A percentile compares a stretch with the other conserved stretches of the same genome.
These are phyloP conservation scores for Avicennia marina DNA, from an alignment of 257 asterid species.

Conservation along the genomic window DNA sequence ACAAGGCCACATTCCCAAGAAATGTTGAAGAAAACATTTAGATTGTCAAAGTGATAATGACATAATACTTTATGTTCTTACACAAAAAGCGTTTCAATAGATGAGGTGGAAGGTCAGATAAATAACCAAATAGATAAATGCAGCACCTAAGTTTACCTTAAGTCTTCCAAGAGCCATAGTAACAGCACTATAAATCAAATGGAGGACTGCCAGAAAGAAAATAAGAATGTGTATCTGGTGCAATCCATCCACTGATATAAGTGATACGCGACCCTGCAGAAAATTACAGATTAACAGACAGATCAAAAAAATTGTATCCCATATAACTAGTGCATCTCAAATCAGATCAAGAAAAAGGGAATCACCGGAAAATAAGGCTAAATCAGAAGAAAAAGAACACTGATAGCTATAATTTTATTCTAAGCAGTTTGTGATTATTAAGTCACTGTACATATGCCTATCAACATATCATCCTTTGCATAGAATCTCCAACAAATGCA, in stretches of 20 bases:
- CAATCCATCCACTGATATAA: slow-evolving; percentile 67
- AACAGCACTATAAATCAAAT: slow-evolving; percentile 70
- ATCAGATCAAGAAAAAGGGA: no score
- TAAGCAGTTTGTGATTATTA: no score
- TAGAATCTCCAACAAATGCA: slow-evolving; percentile 3
- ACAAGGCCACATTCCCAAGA: no score
- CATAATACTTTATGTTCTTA: no score
- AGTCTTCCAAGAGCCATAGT: slow-evolving; percentile 91
- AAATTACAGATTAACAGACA: slow-evolving; percentile 12
- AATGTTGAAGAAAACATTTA: no score
- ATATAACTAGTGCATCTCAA: neutral
- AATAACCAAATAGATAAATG: neutral
- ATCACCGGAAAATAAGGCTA: no score
- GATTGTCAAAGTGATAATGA: no score
- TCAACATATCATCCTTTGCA: no score
- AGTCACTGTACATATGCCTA: no score
- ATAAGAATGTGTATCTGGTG: slow-evolving; percentile 93
- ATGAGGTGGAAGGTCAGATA: neutral
- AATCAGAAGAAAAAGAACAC: no score
- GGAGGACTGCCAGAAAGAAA: slow-evolving; percentile 88
- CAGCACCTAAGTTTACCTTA: slow-evolving; percentile 43
- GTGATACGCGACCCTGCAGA: slow-evolving; percentile 53
- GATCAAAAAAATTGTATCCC: neutral
- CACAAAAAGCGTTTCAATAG: neutral
- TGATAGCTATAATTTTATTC: no score